Evolutionary conservation across 129 eudicot species (phyloP), one percentile per base, ranked within the genome.

Genomic region (Flaveria trinervia): DNA sequence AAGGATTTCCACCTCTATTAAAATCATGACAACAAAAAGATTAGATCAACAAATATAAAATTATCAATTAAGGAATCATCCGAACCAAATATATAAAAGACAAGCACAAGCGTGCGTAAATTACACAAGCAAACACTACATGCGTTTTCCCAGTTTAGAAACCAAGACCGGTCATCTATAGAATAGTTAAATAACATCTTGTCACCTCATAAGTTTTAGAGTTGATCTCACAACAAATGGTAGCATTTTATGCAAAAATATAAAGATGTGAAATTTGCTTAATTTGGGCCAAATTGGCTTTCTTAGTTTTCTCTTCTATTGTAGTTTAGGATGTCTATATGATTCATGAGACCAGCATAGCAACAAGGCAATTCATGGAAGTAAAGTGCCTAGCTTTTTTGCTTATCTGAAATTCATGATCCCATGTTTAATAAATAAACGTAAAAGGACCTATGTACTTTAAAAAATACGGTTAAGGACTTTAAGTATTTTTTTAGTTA

Each of bases 1-100:
- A 73, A 66, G 80, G 68, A 82, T 84, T 80, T 83, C 84, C 87
- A 72, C 57, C 80, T 77, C 99, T 84, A 89, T 85, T 30, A 67
- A 65, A 83, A 67, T 17, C 67, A 72, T 9, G 68, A 74, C n/a
- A 49, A 78, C 68, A 26, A 16, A 62, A 65, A 25, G 68, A 70
- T 43, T 41, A 52, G 72, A 73, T 56, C 74, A 80, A 55, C 36
- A 55, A 52, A 73, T 20, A 25, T 52, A 54, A 66, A 41, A 62
- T 26, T 15, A 73, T 50, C 57, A 79, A 41, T 23, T 13, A 64
- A 65, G 7, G 45, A 79, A 70, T 28, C 69, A 78, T 49, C 23
- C 61, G 72, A 52, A 16, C 57, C 22, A 79, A 79, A 71, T 45
- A 48, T 39, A 70, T 12, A 28, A 70, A 44, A 59, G 56, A 43